Evolutionary conservation across 2,329 filamentous ascomycete genomes (phyloP), one percentile per base, ranked within the genome.

Genomic region (Penicillium sclerotiorum): DNA sequence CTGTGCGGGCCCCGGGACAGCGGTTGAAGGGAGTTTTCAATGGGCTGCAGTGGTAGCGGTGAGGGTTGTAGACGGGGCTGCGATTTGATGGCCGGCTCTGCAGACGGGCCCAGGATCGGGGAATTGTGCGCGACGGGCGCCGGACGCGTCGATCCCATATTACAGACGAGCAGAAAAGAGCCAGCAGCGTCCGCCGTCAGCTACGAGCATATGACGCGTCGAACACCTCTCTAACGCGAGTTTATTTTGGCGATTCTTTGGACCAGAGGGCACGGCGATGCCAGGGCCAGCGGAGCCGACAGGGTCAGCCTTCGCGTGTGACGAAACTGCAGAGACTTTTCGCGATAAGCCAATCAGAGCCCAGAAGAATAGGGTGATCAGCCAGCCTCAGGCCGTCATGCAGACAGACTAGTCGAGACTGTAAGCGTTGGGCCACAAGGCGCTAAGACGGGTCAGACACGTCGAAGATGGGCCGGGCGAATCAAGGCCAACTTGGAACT

Each of bases 81-180:
- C 52, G 65, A 57, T 52, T 65, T 64, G 49, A 63, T 57, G 43
- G 58, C 57, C 47, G 47, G 48, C 42, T 63, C 55, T 52, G 77
- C 69, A 57, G 70, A 67, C 58, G 73, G 72, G 59, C 71, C 66
- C 60, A 75, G 69, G 69, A 85, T 81, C 66, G 84, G 77, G 66
- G 80, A 83, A 67, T 83, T 80, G 63, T 84, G 77, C 70, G 85
- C 70, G 61, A 75, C 71, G 57, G 72, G 68, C 64, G 77, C 76
- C 49, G 66, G 62, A 63, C 65, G 69, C 65, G 70, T 69, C 62
- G 71, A 67, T 60, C 64, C 63, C 71, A 74, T 74, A 52, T 45
- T 64, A 47, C 50, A 49, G 42, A 53, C 23, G 47, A 36, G 27
- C 39, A 47, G 41, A 43, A 35, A 46, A 33, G 27, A 36, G 55